Percentiles rank a stretch among this genome's conserved stretches.
Evolutionary conservation across 2,329 filamentous ascomycete species (phyloP).

Genomic region (Metarhizium guizhouense): DNA sequence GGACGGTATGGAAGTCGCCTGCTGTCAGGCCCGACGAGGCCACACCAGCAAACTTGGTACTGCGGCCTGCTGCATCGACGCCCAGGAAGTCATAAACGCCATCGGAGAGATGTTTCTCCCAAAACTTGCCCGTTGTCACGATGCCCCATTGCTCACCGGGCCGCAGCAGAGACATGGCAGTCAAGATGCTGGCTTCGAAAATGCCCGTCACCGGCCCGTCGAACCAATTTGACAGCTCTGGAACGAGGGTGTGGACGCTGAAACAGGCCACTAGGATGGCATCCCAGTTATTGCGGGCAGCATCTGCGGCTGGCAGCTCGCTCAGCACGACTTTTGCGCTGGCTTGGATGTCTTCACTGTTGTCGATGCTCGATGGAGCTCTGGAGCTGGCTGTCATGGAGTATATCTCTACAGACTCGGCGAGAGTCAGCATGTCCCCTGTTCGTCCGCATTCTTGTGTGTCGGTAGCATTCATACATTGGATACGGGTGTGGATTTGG

Average conservation of each 20-base stretch:
- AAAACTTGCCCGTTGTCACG: constrained; percentile 77
- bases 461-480: constrained; percentile 10
- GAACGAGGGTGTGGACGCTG: constrained; percentile 72
- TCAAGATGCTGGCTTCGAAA: constrained; percentile 72
- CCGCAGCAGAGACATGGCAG: constrained; percentile 44
- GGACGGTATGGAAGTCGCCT: constrained; percentile 65
- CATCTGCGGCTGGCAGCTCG: neutral
- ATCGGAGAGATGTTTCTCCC: constrained; percentile 62
- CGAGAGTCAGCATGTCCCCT: neutral
- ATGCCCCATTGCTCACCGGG: constrained; percentile 62
- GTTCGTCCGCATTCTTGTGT: neutral
- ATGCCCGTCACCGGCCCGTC: constrained; percentile 49
- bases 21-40: constrained; percentile 75
- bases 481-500: constrained; percentile 17
- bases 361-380: constrained; percentile 70
- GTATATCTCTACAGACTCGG: constrained; percentile 39
- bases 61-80: constrained; percentile 20
- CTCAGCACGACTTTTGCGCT: constrained; percentile 54
- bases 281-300: constrained; percentile 39
- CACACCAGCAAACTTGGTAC: constrained; percentile 63
- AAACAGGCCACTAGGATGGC: constrained; percentile 86
- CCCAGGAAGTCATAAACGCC: constrained; percentile 61
- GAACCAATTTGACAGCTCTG: constrained; percentile 35
- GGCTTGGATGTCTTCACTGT: constrained; percentile 54
- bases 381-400: constrained; percentile 57